A percentile compares a stretch with the other conserved stretches of the same genome.
phyloP scores from a whole-genome alignment of 352 stramenopile genomes.

The Globisporangium splendens region DNA sequence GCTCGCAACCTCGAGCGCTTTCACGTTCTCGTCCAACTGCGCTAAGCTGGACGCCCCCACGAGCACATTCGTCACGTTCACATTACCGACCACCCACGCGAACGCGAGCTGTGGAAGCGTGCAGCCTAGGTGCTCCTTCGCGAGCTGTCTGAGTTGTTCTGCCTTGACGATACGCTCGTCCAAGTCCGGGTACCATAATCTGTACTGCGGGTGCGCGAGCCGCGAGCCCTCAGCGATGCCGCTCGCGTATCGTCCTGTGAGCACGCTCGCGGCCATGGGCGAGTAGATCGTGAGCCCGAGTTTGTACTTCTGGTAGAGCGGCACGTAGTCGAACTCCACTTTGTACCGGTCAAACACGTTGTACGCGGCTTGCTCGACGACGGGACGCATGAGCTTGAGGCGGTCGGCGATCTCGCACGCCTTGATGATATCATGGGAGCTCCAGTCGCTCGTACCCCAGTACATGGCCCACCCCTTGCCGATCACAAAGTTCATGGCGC shows the following conservation, averaged over 20 bases:
- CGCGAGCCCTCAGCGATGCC: too few relatives aligned
- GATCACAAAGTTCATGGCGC: constrained; percentile 62
- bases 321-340: constrained; percentile 45
- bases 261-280: neutral
- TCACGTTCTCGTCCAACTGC: constrained; percentile 57
- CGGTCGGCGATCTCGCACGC: constrained; percentile 38
- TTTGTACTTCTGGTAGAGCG: constrained; percentile 49
- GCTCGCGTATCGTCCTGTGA: too few relatives aligned
- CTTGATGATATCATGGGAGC: constrained; percentile 38
- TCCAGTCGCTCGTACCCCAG: constrained; percentile 59
- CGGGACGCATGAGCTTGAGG: constrained; percentile 31
- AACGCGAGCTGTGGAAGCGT: constrained; percentile 24
- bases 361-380: constrained; percentile 47
- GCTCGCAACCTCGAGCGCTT: constrained; percentile 27
- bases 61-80: constrained; percentile 32
- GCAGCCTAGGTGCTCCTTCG: too few relatives aligned
- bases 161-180: too few relatives aligned
- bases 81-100: constrained; percentile 36
- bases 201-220: too few relatives aligned
- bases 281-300: constrained; percentile 20
- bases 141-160: too few relatives aligned
- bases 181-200: too few relatives aligned
- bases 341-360: constrained; percentile 45
- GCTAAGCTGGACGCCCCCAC: constrained; percentile 30
- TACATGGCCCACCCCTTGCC: constrained; percentile 11